Conservation (phyloP, 2,329 filamentous ascomycete species). For the Diaporthe sp. region DNA sequence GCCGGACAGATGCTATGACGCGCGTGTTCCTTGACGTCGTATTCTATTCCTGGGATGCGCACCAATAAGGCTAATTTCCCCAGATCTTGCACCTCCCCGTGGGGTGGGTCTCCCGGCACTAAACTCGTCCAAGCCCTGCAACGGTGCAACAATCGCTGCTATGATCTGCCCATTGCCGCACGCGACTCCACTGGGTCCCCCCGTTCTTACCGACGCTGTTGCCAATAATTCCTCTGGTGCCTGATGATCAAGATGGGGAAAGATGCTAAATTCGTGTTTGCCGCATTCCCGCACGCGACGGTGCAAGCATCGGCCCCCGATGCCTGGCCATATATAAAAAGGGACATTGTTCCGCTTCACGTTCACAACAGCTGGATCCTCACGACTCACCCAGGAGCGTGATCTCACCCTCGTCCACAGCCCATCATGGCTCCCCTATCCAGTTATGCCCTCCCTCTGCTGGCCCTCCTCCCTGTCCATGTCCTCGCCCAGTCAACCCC, state of each 20-base stretch:
- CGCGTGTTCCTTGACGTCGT: slow-evolving; percentile 14
- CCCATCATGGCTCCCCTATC: slow-evolving; percentile 7
- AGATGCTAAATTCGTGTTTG: slow-evolving; percentile 16
- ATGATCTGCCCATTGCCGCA: slow-evolving; percentile 11
- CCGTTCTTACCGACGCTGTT: not conserved
- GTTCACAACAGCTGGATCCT: not conserved
- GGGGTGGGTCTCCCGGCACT: slow-evolving; percentile 17
- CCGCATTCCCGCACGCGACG: slow-evolving; percentile 2
- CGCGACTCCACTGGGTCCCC: slow-evolving; percentile 10
- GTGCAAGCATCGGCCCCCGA: not conserved
- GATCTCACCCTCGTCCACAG: slow-evolving; percentile 1
- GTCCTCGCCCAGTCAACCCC: not conserved
- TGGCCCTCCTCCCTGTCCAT: slow-evolving; percentile 13
- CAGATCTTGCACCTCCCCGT: slow-evolving; percentile 19
- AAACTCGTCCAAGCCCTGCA: slow-evolving; percentile 12
- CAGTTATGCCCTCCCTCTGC: not conserved
- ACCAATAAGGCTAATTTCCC: slow-evolving; percentile 30
- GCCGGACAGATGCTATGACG: slow-evolving; percentile 1
- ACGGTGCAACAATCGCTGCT: not conserved
- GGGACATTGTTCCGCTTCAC: not conserved
- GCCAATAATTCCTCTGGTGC: not conserved
- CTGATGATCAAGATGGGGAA: slow-evolving; percentile 29
- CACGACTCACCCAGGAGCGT: not conserved
- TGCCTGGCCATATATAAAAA: not conserved
- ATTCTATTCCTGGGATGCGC: slow-evolving; percentile 23